These are phyloP conservation scores for Nigrospora sphaerica DNA, from an alignment of 2,329 filamentous ascomycete genomes.

Conservation along the genomic window DNA sequence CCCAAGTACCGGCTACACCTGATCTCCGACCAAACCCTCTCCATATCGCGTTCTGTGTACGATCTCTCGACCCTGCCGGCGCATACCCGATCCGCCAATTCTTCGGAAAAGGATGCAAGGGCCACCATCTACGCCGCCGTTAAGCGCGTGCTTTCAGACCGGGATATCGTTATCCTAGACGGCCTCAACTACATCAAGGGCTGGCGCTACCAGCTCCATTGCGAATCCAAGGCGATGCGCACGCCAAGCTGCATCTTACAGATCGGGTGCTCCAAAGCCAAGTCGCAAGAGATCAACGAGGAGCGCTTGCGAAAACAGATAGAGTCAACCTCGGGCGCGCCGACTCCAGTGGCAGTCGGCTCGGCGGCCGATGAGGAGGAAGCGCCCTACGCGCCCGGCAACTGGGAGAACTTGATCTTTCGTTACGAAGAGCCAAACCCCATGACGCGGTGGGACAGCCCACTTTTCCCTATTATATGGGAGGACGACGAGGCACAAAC, in stretches of 20 bases:
- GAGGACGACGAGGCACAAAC: conserved; percentile 62
- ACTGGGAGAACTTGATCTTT: conserved; percentile 75
- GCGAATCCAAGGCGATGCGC: conserved; percentile 72
- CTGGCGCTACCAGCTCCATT: conserved; percentile 80
- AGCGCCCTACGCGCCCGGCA: conserved; percentile 44
- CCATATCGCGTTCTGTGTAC: conserved; percentile 65
- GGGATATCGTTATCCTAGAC: conserved; percentile 74
- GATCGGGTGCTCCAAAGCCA: conserved; percentile 49
- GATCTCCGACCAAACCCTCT: conserved; percentile 65
- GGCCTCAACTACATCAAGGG: conserved; percentile 85
- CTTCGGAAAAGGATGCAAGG: conserved; percentile 74
- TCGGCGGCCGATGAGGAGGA: conserved; percentile 25
- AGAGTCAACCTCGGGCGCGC: conserved; percentile 31
- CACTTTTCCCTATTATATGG: conserved; percentile 72
- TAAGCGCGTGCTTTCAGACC: conserved; percentile 64
- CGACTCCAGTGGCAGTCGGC: conserved; percentile 8
- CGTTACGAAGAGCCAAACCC: conserved; percentile 81
- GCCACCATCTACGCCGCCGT: conserved; percentile 71
- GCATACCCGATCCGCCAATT: conserved; percentile 63
- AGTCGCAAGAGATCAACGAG: conserved; percentile 52
- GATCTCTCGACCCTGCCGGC: conserved; percentile 52
- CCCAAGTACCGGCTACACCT: conserved; percentile 60
- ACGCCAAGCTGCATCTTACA: conserved; percentile 71
- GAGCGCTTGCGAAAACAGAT: conserved; percentile 37
- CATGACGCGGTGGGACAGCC: conserved; percentile 79